Evolutionary conservation across 2,329 filamentous ascomycete genomes (phyloP), one percentile per base, ranked within the genome.

Genomic region (Aspergillus pseudoglaucus): DNA sequence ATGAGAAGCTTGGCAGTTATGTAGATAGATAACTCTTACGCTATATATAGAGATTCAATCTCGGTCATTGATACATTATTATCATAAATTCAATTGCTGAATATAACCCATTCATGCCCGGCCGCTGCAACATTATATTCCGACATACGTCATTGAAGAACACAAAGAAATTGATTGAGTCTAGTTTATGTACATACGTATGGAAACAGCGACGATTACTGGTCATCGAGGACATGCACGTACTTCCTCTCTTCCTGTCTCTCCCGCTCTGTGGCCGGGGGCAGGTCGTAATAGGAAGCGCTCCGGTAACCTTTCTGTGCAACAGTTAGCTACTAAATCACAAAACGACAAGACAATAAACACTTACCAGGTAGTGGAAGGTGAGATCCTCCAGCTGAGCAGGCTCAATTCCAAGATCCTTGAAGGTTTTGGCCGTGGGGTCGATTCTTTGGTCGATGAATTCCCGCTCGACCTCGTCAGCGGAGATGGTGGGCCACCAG

Each of bases 161-260:
- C 60, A 60, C 56, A 63, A 58, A 57, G 57, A 62, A 68, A 64
- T 62, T 51, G 51, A 57, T 61, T 61, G 60, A 47, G 60, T 67
- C 63, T 66, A 68, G 62, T 57, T 64, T 69, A 70, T 69, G 59
- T 69, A 70, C 66, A 69, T 55, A 57, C 59, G 59, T 58, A 61
- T 55, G 59, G 59, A 63, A 63, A 62, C 54, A 63, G 52, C 55
- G 54, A 56, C 44, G 47, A 60, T 62, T 84, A 93, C 78, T 90
- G 82, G 69, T 93, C 85, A 68, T 95, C 88, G 65, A 89, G 75
- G 52, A 98, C 90, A 70, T 98, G 93, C 69, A 97, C 75, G 70
- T 95, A 98, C 78, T 96, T 93, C 81, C 85, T 93, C 73, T 97
- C 90, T 71, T 97, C 90, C 61, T 81, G 80, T 80, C 84, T 93